Percentiles rank a stretch among this genome's conserved stretches.
Evolutionary conservation across 2,329 filamentous ascomycete species (phyloP).

Genomic region (Colletotrichum aenigma): DNA sequence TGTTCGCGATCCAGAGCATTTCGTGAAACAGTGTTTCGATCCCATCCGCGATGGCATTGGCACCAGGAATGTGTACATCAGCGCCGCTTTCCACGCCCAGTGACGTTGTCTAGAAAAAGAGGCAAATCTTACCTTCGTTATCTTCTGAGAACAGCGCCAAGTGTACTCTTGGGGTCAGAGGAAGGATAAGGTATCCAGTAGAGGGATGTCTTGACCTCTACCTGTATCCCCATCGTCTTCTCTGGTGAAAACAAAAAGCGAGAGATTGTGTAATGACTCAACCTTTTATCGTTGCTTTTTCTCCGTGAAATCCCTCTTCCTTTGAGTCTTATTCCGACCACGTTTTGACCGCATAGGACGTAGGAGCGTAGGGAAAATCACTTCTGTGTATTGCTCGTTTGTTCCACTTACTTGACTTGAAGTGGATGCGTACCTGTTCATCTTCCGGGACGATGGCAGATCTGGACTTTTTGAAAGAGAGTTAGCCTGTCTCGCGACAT

Average conservation of each 20-base stretch:
- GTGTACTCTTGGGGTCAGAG: not conserved
- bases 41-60: not conserved
- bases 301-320: not conserved
- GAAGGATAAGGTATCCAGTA: not conserved
- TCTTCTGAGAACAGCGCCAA: not conserved
- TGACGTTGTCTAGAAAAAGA: not conserved
- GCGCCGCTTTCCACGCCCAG: not conserved
- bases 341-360: not conserved
- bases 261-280: not conserved
- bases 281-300: not conserved
- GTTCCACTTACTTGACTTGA: not conserved
- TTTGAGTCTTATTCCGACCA: not conserved
- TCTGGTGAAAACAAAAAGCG: not conserved
- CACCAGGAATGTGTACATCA: not conserved
- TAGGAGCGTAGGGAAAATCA: not conserved
- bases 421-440: not conserved
- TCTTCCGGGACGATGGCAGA: not conserved
- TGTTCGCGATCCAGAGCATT: not conserved
- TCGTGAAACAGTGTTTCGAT: not conserved
- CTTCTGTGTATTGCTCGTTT: not conserved
- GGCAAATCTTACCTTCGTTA: not conserved
- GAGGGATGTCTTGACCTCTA: not conserved
- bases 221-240: too few species aligned
- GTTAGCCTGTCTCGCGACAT: not conserved
- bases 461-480: not conserved